Conservation (phyloP, 192 early-diverging fungal species). For the Backusella luteola region DNA sequence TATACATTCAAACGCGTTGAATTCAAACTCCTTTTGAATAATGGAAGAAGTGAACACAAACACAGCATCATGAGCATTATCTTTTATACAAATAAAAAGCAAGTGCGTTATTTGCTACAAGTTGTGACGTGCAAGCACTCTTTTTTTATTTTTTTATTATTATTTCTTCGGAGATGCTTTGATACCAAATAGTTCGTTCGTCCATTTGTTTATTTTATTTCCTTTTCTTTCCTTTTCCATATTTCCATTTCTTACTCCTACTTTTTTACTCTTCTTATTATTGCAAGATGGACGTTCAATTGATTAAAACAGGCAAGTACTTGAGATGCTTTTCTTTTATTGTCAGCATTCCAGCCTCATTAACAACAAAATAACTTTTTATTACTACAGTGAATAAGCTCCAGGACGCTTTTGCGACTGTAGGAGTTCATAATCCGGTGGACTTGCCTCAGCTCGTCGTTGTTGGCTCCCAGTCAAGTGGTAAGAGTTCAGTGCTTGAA, state of each 20-base stretch:
- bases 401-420: constrained; percentile 87
- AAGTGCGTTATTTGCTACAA: neutral
- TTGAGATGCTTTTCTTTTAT: neutral
- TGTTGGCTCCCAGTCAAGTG: constrained; percentile 84
- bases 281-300: constrained; percentile 44
- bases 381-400: constrained; percentile 70
- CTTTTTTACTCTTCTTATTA: neutral
- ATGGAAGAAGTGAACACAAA: neutral
- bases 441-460: constrained; percentile 89
- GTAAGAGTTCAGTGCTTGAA: constrained; percentile 97
- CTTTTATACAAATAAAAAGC: neutral
- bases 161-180: neutral
- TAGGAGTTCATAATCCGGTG: constrained; percentile 87
- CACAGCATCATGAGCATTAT: neutral
- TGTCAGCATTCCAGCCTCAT: too few species aligned
- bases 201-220: neutral
- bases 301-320: constrained; percentile 51
- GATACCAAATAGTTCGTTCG: neutral
- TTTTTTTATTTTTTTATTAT: neutral
- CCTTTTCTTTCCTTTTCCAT: neutral
- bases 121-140: neutral
- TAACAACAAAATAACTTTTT: neutral
- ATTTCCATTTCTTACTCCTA: neutral
- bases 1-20: neutral
- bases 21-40: constrained; percentile 1